These are phyloP conservation scores for Rhypophila decipiens DNA, from an alignment of 495 filamentous ascomycete species.

Conservation along the genomic window DNA sequence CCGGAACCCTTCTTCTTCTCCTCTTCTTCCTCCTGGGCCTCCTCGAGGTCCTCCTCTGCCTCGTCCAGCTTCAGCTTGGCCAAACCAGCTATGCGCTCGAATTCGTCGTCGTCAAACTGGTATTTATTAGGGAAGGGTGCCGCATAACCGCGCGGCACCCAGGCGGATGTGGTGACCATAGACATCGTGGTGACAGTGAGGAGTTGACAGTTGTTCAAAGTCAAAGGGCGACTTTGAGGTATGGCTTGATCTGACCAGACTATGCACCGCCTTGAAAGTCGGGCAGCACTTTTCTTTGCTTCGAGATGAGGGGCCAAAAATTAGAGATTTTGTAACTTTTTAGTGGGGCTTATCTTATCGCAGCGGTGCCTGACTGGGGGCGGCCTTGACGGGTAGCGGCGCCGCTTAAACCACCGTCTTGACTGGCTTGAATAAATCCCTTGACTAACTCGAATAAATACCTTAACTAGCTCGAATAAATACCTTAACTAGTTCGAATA, in stretches of 20 bases:
- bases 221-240: neutral
- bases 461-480: too few species aligned
- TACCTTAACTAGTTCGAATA: too few species aligned
- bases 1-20: too few species aligned
- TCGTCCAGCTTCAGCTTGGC: slow-evolving; percentile 90
- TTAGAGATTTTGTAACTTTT: slow-evolving; percentile 29
- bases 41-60: slow-evolving; percentile 75
- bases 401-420: too few species aligned
- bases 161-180: slow-evolving; percentile 91
- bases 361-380: neutral
- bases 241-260: neutral
- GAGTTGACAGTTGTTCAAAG: neutral
- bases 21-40: slow-evolving; percentile 44
- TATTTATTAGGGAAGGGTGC: slow-evolving; percentile 87
- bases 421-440: too few species aligned
- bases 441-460: too few species aligned
- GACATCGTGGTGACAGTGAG: slow-evolving; percentile 28
- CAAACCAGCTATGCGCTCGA: slow-evolving; percentile 79
- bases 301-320: slow-evolving; percentile 5
- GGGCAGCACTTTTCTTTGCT: neutral
- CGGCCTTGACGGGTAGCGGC: neutral
- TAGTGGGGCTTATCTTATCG: slow-evolving; percentile 36
- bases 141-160: slow-evolving; percentile 92
- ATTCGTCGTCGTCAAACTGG: slow-evolving; percentile 88
- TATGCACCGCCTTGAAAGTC: neutral